Evolutionary conservation across 2,329 filamentous ascomycete genomes (phyloP).

Genomic region (Meredithiella fracta): DNA sequence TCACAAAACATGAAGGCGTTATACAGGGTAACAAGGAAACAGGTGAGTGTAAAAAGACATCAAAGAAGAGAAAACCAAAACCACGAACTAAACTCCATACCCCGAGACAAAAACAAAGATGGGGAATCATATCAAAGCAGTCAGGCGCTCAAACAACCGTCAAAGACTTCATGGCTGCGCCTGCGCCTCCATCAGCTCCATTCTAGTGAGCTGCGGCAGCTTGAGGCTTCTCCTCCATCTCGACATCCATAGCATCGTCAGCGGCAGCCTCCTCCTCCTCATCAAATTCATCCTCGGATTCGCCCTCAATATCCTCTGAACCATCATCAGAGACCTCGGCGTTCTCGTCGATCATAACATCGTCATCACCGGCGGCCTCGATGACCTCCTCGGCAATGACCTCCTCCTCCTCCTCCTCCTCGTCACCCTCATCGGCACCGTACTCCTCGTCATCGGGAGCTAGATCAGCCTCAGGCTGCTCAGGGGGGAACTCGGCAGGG

Average conservation of each 20-base stretch:
- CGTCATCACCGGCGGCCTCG: slow-evolving; percentile 41
- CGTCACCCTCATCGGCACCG: slow-evolving; percentile 74
- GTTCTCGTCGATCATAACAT: slow-evolving; percentile 29
- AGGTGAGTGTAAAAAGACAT: neutral
- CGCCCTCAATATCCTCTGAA: slow-evolving; percentile 63
- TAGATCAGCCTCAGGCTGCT: slow-evolving; percentile 89
- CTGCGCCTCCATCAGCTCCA: slow-evolving; percentile 1
- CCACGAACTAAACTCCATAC: slow-evolving; percentile 12
- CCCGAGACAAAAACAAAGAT: slow-evolving; percentile 10
- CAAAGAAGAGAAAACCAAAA: slow-evolving; percentile 10
- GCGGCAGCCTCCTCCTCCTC: slow-evolving; percentile 33
- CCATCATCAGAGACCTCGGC: slow-evolving; percentile 56
- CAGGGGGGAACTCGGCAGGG: slow-evolving; percentile 86
- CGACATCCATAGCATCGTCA: slow-evolving; percentile 35
- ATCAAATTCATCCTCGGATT: slow-evolving; percentile 56
- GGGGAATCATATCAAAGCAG: slow-evolving; percentile 10
- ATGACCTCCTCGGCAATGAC: slow-evolving; percentile 33
- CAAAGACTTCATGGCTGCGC: slow-evolving; percentile 9
- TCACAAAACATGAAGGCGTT: slow-evolving; percentile 3
- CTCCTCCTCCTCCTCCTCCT: slow-evolving; percentile 49
- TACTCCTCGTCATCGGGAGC: slow-evolving; percentile 76
- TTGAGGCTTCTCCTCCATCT: slow-evolving; percentile 24
- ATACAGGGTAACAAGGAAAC: slow-evolving; percentile 1
- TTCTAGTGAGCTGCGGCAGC: slow-evolving; percentile 17
- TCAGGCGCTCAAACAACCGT: slow-evolving; percentile 7